Conservation (phyloP, 2,329 filamentous ascomycete genomes). For the Thielaviopsis ethacetica region DNA sequence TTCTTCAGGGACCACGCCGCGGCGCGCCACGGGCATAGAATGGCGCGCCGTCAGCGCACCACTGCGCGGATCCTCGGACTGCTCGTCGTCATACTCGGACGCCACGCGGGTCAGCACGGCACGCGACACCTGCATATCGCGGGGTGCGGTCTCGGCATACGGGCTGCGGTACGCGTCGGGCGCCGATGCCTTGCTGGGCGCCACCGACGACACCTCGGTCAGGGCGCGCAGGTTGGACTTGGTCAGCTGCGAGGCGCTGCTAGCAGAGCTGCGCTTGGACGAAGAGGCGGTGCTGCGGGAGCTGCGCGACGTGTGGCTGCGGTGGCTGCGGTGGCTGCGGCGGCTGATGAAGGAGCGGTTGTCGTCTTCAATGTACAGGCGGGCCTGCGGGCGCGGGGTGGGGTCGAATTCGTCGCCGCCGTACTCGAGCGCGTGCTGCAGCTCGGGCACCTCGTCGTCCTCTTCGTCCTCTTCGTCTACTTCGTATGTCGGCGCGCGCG, state of each 20-base stretch:
- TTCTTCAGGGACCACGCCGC: slow-evolving; percentile 26
- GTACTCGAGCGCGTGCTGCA: slow-evolving; percentile 15
- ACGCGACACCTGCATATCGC: slow-evolving; percentile 14
- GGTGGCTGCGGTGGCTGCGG: slow-evolving; percentile 19
- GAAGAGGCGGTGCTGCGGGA: slow-evolving; percentile 17
- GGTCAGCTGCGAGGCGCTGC: slow-evolving; percentile 27
- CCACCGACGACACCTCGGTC: slow-evolving; percentile 33
- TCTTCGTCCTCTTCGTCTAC: slow-evolving; percentile 11
- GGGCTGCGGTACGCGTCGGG: slow-evolving; percentile 21
- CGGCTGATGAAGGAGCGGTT: slow-evolving; percentile 24
- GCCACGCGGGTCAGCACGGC: slow-evolving; percentile 21
- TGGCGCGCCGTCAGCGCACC: slow-evolving; percentile 14
- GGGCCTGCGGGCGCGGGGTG: slow-evolving; percentile 6
- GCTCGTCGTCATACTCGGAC: slow-evolving; percentile 18
- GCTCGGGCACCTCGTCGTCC: slow-evolving; percentile 12
- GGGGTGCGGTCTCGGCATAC: slow-evolving; percentile 26
- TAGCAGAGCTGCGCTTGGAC: slow-evolving; percentile 14
- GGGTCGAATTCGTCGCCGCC: slow-evolving; percentile 19
- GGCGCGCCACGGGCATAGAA: not conserved
- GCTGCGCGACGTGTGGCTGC: slow-evolving; percentile 22
- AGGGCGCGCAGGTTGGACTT: slow-evolving; percentile 34
- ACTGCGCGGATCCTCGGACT: slow-evolving; percentile 25
- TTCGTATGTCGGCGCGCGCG: slow-evolving; percentile 10
- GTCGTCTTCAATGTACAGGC: slow-evolving; percentile 19
- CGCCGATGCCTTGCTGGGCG: slow-evolving; percentile 21